These are phyloP conservation scores for Fomitopsis betulina DNA, from an alignment of 1,284 basidiomycete species.

Conservation along the genomic window DNA sequence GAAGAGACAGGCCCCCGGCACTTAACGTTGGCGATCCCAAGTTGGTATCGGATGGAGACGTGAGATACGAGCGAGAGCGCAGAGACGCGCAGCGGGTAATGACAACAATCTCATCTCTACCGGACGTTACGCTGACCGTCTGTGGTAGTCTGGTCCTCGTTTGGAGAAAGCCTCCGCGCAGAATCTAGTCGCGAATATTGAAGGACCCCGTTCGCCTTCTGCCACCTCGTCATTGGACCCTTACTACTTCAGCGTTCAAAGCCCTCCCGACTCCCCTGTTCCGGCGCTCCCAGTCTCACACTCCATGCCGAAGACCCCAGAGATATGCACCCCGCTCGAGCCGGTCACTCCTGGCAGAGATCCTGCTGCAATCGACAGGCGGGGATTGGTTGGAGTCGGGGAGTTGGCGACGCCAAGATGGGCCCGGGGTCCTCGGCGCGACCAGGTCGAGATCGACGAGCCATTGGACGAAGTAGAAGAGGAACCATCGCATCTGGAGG, in stretches of 20 bases:
- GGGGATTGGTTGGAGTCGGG: slow-evolving; percentile 88
- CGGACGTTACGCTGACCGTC: neutral
- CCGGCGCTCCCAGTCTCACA: slow-evolving; percentile 40
- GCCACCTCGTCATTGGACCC: slow-evolving; percentile 76
- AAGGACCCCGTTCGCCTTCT: slow-evolving; percentile 51
- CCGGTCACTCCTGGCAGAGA: slow-evolving; percentile 74
- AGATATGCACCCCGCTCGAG: slow-evolving; percentile 37
- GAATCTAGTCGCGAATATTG: slow-evolving; percentile 27
- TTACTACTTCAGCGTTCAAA: slow-evolving; percentile 73
- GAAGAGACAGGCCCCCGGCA: slow-evolving; percentile 34
- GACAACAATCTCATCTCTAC: slow-evolving; percentile 1
- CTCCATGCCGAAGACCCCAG: slow-evolving; percentile 36
- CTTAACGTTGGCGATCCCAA: slow-evolving; percentile 28
- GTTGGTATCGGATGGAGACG: slow-evolving; percentile 21
- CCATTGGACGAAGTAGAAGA: slow-evolving; percentile 39
- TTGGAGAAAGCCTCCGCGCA: slow-evolving; percentile 31
- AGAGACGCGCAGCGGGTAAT: slow-evolving; percentile 23
- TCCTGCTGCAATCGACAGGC: slow-evolving; percentile 82
- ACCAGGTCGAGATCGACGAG: slow-evolving; percentile 34
- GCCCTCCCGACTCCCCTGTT: slow-evolving; percentile 58
- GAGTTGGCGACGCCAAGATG: slow-evolving; percentile 98
- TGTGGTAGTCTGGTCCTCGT: slow-evolving; percentile 35
- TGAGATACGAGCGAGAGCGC: slow-evolving; percentile 24
- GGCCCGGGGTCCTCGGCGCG: slow-evolving; percentile 43
- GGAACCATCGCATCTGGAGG: slow-evolving; percentile 37